Base-by-base conservation (phyloP, 1,139 yeast species). In the Lodderomyces elongisporus region DNA sequence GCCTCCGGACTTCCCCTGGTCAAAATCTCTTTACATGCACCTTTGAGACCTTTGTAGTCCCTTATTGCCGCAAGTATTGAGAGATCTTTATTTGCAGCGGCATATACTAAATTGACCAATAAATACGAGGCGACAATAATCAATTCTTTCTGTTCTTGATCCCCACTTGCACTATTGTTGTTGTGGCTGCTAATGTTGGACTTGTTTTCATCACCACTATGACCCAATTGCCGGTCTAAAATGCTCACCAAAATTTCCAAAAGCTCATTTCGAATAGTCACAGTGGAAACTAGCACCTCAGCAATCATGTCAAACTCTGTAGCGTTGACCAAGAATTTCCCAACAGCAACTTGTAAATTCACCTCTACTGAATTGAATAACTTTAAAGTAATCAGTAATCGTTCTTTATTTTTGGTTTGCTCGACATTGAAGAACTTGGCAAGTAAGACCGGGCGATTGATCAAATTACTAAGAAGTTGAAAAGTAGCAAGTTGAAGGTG, bases 271-370 rank as follows among this genome's bases (percentile, higher is more conserved):
- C 55, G 38, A 4, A 69, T 47, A 1, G 43, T 35, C 1, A 44
- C 46, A 5, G 61, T 51, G 2, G 44, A 41, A 1, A 58, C 40
- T 3, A 75, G 39, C 2, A 62, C 47, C 28, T 52, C 48, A 1
- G 65, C 49, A n/a, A 75, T 64, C 52, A 74, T 51, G 9, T 64
- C 72, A 46, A 50, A 71, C 28, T 66, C 75, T 1, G 70, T 62
- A 3, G 75, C 71, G 44, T 73, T 74, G 3, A 74, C 77, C 33
- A 74, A 51, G 9, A 74, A 46, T 3, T 75, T 74, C 7, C 73
- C 60, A 12, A 71, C 51, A 1, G 60, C 64, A 2, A 54, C 41
- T 42, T 74, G 79, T 1, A 74, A 51, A 3, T 47, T 40, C 3
- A 46, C 44, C 39, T 69, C 62, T 1, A 49, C 44, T 21, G 74